These are phyloP conservation scores for Chaetomium olivaceum DNA, from an alignment of 2,329 filamentous ascomycete genomes.

Conservation along the genomic window DNA sequence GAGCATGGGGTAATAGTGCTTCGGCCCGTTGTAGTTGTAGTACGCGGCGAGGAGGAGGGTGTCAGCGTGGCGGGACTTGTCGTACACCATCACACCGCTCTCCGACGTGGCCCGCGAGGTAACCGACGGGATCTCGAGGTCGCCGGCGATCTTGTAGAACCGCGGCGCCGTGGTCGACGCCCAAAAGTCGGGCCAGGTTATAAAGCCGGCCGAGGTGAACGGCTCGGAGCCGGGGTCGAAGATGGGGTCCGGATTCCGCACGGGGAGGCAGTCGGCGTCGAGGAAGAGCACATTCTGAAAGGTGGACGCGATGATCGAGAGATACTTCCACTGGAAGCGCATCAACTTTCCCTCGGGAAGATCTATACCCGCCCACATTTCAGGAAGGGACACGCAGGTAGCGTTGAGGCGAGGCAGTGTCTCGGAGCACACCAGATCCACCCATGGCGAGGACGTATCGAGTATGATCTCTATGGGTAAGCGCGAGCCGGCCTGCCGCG, in stretches of 20 bases:
- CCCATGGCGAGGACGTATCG: conserved; percentile 38
- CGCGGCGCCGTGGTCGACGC: conserved; percentile 43
- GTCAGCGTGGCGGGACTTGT: conserved; percentile 49
- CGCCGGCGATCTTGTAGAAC: conserved; percentile 48
- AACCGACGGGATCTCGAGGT: conserved; percentile 36
- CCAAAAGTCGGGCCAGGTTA: conserved; percentile 62
- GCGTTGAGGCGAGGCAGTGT: conserved; percentile 37
- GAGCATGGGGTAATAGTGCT: conserved; percentile 51
- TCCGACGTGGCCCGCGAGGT: conserved; percentile 45
- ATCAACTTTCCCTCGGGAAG: conserved; percentile 33
- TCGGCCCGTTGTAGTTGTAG: conserved; percentile 57
- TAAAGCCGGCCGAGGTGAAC: conserved; percentile 52
- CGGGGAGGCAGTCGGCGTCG: conserved; percentile 58
- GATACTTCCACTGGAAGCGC: conserved; percentile 57
- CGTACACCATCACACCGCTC: conserved; percentile 51
- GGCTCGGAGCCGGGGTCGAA: conserved; percentile 48
- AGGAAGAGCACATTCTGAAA: conserved; percentile 61
- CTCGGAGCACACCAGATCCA: conserved; percentile 37
- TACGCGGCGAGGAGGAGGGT: conserved; percentile 53
- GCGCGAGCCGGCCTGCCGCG: conserved; percentile 51
- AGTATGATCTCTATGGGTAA: conserved; percentile 49
- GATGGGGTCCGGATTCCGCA: conserved; percentile 42
- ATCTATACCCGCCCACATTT: conserved; percentile 27
- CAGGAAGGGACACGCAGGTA: conserved; percentile 39
- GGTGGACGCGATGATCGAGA: conserved; percentile 58